Percentiles rank a stretch among this genome's conserved stretches.
phyloP scores from a whole-genome alignment of 2,329 filamentous ascomycete genomes.

The Dothistroma pini region DNA sequence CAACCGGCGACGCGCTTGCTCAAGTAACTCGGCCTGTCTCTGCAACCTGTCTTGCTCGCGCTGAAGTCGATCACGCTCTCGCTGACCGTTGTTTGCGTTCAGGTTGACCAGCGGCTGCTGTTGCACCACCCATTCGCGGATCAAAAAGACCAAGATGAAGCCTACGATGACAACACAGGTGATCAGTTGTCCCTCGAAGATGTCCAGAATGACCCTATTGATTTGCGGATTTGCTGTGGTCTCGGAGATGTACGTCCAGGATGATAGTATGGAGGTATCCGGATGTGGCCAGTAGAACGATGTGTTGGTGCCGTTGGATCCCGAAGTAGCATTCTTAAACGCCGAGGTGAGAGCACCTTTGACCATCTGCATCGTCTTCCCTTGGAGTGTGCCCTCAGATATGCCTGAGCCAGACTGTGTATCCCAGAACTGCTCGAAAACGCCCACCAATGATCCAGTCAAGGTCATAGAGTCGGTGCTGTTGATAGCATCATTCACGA shows the following conservation, averaged over 20 bases:
- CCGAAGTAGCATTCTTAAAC: conserved; percentile 10
- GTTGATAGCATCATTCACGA: not conserved
- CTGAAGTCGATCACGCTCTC: conserved; percentile 31
- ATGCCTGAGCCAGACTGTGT: conserved; percentile 12
- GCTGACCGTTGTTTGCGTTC: conserved; percentile 25
- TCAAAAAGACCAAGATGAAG: conserved; percentile 95
- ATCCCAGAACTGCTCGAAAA: conserved; percentile 12
- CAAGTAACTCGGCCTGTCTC: conserved; percentile 29
- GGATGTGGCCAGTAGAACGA: conserved; percentile 18
- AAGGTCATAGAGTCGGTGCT: not conserved
- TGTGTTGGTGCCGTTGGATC: conserved; percentile 5
- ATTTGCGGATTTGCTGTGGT: conserved; percentile 65
- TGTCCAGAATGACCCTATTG: conserved; percentile 76
- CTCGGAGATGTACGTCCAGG: conserved; percentile 50
- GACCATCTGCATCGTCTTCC: conserved; percentile 11
- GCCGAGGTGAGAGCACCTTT: conserved; percentile 8
- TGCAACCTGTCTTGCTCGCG: conserved; percentile 25
- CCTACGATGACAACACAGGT: conserved; percentile 86
- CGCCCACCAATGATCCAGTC: conserved; percentile 3
- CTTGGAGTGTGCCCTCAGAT: not conserved
- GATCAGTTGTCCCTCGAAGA: conserved; percentile 90
- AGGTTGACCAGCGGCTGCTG: conserved; percentile 86
- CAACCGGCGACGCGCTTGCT: conserved; percentile 27
- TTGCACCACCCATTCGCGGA: conserved; percentile 96
- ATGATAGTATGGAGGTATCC: conserved; percentile 31